phyloP scores from a whole-genome alignment of 352 stramenopile genomes.

The Phytophthora melonis region DNA sequence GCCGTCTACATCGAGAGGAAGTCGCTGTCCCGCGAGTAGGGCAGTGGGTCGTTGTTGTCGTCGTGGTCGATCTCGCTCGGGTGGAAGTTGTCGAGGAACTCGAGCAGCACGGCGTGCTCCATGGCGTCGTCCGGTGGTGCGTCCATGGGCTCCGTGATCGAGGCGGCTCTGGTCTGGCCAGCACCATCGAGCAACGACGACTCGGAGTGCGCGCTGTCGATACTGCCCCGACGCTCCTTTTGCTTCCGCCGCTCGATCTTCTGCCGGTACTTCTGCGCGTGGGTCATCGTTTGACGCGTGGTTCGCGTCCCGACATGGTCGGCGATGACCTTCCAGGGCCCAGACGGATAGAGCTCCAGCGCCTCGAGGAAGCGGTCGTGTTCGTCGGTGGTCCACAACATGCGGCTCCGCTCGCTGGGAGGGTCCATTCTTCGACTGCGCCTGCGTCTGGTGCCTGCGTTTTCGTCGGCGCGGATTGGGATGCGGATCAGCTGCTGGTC shows the following conservation, averaged over 20 bases:
- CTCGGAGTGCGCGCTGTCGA: slow-evolving; percentile 8
- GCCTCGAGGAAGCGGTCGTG: slow-evolving; percentile 49
- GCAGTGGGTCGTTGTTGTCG: slow-evolving; percentile 13
- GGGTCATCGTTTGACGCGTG: slow-evolving; percentile 45
- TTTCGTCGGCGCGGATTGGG: slow-evolving; percentile 25
- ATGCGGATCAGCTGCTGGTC: slow-evolving; percentile 39
- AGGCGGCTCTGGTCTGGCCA: slow-evolving; percentile 11
- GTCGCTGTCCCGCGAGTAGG: slow-evolving; percentile 13
- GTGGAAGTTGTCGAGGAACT: slow-evolving; percentile 38
- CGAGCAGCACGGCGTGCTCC: slow-evolving; percentile 28
- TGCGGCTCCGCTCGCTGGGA: slow-evolving; percentile 24
- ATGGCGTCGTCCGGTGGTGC: slow-evolving; percentile 4
- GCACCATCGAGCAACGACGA: slow-evolving; percentile 5
- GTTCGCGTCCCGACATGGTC: slow-evolving; percentile 37
- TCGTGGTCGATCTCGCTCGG: slow-evolving; percentile 30
- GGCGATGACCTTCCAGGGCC: slow-evolving; percentile 43
- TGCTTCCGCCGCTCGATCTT: slow-evolving; percentile 31
- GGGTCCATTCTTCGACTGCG: slow-evolving; percentile 23
- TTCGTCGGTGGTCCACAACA: slow-evolving; percentile 46
- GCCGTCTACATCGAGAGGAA: slow-evolving; percentile 10
- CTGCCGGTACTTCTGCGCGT: slow-evolving; percentile 54
- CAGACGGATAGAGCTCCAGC: slow-evolving; percentile 41
- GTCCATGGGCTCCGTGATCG: slow-evolving; percentile 12
- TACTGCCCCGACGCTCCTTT: slow-evolving; percentile 14
- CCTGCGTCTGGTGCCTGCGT: slow-evolving; percentile 7